Conservation (phyloP, 169 alveolate species). For the Eimeria brunetti region DNA sequence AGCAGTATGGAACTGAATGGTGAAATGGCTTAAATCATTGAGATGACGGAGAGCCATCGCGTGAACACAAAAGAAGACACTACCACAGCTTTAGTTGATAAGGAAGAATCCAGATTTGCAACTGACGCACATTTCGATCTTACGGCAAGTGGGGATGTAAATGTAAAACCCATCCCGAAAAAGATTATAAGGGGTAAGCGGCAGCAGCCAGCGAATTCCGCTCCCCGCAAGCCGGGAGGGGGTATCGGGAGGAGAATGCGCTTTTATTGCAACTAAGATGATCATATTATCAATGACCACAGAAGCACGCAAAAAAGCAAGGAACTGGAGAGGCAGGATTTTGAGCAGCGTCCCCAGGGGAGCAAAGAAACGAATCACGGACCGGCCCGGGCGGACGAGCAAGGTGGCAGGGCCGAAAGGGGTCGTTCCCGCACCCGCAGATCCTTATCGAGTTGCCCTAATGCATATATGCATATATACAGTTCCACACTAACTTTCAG, state of each 20-base stretch:
- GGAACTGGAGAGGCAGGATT: neutral
- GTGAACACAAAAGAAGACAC: too few species aligned
- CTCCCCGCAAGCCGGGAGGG: neutral
- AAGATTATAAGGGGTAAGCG: neutral
- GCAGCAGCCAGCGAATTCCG: neutral
- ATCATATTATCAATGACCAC: neutral
- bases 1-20: too few species aligned
- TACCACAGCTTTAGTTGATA: too few species aligned
- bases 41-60: too few species aligned
- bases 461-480: neutral
- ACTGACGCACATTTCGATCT: too few species aligned
- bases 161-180: neutral
- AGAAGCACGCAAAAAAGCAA: neutral
- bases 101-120: too few species aligned
- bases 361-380: neutral
- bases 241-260: neutral
- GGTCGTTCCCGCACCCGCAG: neutral
- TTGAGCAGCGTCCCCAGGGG: neutral
- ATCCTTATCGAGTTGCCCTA: neutral
- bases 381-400: neutral
- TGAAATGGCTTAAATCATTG: too few species aligned
- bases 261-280: neutral
- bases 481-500: neutral
- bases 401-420: neutral
- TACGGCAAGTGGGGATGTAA: too few species aligned